These are phyloP conservation scores for Oryza meridionalis DNA, from an alignment of 176 grass and related monocot species.

Conservation along the genomic window DNA sequence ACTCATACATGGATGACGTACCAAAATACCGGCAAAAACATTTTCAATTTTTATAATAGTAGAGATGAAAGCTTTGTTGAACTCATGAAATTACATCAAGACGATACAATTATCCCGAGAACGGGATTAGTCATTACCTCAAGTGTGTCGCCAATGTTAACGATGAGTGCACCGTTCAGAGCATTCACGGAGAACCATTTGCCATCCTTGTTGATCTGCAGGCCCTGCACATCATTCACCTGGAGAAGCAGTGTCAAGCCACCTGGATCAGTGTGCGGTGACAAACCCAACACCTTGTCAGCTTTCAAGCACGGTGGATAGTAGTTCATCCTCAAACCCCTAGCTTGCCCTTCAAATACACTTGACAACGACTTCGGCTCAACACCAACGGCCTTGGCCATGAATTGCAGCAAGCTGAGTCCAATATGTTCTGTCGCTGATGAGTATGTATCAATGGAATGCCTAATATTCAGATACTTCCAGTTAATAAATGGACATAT, in stretches of 20 bases:
- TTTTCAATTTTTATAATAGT: too few relatives aligned
- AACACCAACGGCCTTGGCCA: constrained; percentile 55
- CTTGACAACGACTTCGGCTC: constrained; percentile 36
- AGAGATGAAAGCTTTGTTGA: too few relatives aligned
- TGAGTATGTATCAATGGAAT: constrained; percentile 1
- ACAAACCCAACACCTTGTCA: constrained; percentile 63
- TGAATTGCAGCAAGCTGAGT: constrained; percentile 17
- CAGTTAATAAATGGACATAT: not conserved
- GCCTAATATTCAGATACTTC: not conserved
- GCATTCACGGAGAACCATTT: constrained; percentile 54
- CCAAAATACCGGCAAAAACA: too few relatives aligned
- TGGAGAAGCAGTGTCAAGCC: constrained; percentile 64
- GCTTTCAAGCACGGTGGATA: constrained; percentile 64
- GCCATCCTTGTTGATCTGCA: constrained; percentile 64
- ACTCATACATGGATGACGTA: too few relatives aligned
- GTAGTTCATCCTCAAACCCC: constrained; percentile 64
- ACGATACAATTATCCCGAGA: too few relatives aligned
- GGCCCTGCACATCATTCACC: constrained; percentile 56
- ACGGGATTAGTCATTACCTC: constrained; percentile 48
- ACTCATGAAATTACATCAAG: too few relatives aligned
- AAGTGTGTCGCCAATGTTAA: constrained; percentile 52
- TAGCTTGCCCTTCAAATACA: constrained; percentile 44
- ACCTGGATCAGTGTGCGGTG: constrained; percentile 58
- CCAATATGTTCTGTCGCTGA: not conserved
- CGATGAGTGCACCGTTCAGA: constrained; percentile 39